Base-by-base conservation (phyloP, 2,329 filamentous ascomycete species). In the Mycosphaerella sp. region DNA sequence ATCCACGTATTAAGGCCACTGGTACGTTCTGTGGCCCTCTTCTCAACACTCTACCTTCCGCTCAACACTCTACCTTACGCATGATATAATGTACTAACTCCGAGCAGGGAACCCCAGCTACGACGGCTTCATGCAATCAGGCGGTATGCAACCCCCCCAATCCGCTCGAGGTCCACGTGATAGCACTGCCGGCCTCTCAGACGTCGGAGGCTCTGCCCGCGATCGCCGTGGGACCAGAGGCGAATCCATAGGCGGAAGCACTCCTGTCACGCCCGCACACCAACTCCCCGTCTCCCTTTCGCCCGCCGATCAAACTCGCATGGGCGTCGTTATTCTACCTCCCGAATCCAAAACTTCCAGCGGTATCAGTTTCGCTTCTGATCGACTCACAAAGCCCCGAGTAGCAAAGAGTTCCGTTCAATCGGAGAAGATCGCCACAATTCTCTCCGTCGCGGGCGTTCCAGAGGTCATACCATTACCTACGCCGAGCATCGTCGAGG, bases 311-410 rank as follows among this genome's bases (percentile, higher is more conserved):
- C 94, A 70, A 85, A 90, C 71, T 70, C 79, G 57, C 78, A 97
- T 91, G 64, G 93, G 91, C 56, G 86, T 98, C 8, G 81, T 85
- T 6, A 44, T 50, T 5, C 42, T 48, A 2, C 41, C 82, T 60
- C 8, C 59, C 51, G 86, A 91, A 66, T 91, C 97, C 50, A 86
- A 91, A 25, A 78, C 96, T 35, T 83, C 85, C 1, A 86, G 85
- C 7, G 91, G 93, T 6, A 87, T 95, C 32, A 85, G 87, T 12
- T 97, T 97, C 77, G 87, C 91, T 10, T 89, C 89, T 25, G 87
- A 91, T 62, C 85, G 82, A 67, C 80, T 91, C 52, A 84, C 85
- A 60, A 89, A 89, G 42, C 79, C 88, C 18, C 85, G 89, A 50
- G 82, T 83, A 34, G 85, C 85, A 57, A 90, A 90, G 71, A 85